Evolutionary conservation across 306 rosid genomes (phyloP).

Genomic region (Trifolium fragiferum): DNA sequence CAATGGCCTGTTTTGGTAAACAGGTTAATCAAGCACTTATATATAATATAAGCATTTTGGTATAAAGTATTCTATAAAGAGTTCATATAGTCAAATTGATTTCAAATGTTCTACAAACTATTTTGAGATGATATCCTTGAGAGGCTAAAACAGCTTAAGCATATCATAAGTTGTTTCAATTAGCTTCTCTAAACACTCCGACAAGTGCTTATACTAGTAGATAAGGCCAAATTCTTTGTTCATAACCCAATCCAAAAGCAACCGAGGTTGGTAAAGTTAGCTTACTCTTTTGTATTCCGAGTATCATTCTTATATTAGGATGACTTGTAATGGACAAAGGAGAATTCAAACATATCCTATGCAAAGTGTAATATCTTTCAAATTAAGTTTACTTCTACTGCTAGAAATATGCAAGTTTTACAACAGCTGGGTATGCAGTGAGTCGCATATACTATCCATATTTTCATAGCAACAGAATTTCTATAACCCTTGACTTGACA

Average conservation of each 20-base stretch:
- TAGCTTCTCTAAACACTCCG: background rate
- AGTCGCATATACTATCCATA: background rate
- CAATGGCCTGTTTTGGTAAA: background rate
- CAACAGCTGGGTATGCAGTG: background rate
- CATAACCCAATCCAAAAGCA: background rate
- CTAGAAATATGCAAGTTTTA: background rate
- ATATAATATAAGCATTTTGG: background rate
- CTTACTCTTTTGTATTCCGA: background rate
- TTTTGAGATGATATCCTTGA: background rate
- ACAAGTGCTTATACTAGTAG: background rate
- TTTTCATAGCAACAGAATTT: constrained; percentile 3
- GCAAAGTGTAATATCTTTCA: constrained; percentile 7
- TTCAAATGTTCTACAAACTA: background rate
- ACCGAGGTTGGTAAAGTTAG: background rate
- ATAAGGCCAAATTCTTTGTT: background rate
- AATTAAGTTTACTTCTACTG: background rate
- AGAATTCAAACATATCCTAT: background rate
- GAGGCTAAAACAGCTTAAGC: background rate
- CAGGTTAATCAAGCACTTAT: background rate
- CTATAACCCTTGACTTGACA: background rate
- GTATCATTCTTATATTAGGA: background rate
- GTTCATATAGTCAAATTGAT: background rate
- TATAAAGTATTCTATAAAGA: background rate
- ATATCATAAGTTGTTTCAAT: background rate
- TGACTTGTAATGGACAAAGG: constrained; percentile 1